These are phyloP conservation scores for Rhizomucor miehei DNA, from an alignment of 371 early-diverging fungal genomes.

Conservation along the genomic window DNA sequence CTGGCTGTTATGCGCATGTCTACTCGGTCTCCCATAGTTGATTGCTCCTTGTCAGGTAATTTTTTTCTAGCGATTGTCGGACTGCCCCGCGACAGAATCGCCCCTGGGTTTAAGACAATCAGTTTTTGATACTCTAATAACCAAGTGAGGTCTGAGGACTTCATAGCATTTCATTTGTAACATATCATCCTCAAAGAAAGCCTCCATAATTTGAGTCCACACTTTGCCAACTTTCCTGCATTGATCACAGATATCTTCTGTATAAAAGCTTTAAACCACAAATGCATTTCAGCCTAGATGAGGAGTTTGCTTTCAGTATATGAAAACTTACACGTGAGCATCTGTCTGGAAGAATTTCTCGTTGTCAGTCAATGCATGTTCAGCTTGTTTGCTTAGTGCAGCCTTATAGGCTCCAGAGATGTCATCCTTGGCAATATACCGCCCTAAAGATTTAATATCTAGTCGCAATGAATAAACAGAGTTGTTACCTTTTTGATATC, in stretches of 20 bases:
- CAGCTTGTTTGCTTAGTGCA: not conserved
- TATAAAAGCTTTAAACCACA: too few relatives aligned
- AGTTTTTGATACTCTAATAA: too few relatives aligned
- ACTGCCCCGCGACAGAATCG: not conserved
- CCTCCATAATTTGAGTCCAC: not conserved
- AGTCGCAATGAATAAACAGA: too few relatives aligned
- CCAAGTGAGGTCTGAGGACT: not conserved
- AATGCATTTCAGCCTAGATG: too few relatives aligned
- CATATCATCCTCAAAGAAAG: not conserved
- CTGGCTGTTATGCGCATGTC: constrained; percentile 5
- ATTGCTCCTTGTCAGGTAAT: not conserved
- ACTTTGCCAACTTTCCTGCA: not conserved
- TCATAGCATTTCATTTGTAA: not conserved
- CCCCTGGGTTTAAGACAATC: too few relatives aligned
- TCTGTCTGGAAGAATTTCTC: not conserved
- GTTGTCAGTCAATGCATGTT: not conserved
- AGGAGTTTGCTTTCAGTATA: not conserved
- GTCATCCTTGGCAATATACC: too few relatives aligned
- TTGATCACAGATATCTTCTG: too few relatives aligned
- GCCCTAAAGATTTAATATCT: too few relatives aligned
- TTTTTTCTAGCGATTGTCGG: not conserved
- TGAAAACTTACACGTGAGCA: not conserved
- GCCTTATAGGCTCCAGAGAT: not conserved
- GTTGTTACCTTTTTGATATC: too few relatives aligned
- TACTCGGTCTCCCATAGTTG: constrained; percentile 1